These are phyloP conservation scores for Hymenoscyphus albidus DNA, from an alignment of 2,329 filamentous ascomycete genomes.

Conservation along the genomic window DNA sequence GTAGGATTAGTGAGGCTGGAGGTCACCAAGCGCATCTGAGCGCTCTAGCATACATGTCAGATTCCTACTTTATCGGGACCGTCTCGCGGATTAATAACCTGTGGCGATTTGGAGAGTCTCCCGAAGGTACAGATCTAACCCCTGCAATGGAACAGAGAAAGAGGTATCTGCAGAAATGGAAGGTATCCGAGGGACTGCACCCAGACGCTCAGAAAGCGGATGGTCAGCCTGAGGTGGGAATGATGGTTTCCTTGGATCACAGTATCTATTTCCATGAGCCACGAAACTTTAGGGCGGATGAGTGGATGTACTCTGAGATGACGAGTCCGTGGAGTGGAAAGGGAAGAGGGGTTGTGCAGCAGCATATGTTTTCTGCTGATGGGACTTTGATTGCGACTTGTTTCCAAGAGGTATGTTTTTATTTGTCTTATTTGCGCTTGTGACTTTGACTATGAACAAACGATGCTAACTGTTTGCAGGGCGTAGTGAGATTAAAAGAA, in stretches of 20 bases:
- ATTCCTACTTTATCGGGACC: conserved; percentile 91
- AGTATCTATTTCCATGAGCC: conserved; percentile 66
- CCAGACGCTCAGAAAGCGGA: conserved; percentile 3
- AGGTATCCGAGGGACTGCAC: conserved; percentile 17
- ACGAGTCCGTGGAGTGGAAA: conserved; percentile 77
- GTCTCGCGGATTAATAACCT: conserved; percentile 76
- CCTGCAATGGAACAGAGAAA: conserved; percentile 42
- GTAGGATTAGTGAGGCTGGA: conserved; percentile 67
- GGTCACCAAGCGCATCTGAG: conserved; percentile 78
- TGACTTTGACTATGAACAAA: background rate
- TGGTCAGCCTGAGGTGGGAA: conserved; percentile 60
- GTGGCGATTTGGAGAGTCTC: conserved; percentile 59
- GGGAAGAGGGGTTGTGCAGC: conserved; percentile 70
- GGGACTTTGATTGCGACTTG: conserved; percentile 74
- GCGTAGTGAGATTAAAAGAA: conserved; percentile 8
- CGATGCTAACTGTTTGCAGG: conserved; percentile 6
- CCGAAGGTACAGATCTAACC: background rate
- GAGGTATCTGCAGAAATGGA: conserved; percentile 42
- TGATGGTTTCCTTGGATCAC: conserved; percentile 82
- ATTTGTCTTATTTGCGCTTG: background rate
- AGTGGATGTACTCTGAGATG: conserved; percentile 81
- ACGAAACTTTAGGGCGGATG: conserved; percentile 53
- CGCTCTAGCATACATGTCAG: conserved; percentile 89
- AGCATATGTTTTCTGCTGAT: conserved; percentile 68
- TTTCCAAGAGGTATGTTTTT: conserved; percentile 61